These are phyloP conservation scores for Wallacemonas sp. DNA, from an alignment of 208 protist genomes.

Conservation along the genomic window DNA sequence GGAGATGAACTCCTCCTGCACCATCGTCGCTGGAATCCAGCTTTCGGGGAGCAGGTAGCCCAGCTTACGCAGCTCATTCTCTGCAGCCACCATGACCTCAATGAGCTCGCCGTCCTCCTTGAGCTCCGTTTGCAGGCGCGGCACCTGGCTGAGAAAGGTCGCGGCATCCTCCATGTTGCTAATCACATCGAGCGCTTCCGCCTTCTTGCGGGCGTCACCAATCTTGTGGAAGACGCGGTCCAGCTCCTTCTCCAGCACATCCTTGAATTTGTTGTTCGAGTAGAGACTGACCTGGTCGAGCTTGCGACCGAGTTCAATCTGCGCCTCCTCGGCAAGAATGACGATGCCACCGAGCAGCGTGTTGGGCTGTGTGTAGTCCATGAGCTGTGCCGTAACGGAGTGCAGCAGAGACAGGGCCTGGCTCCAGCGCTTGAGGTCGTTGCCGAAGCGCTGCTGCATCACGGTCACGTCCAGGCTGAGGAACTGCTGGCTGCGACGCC, in stretches of 20 bases:
- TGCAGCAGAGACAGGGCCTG: slow-evolving; percentile 65
- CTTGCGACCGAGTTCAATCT: slow-evolving; percentile 81
- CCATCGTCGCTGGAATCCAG: slow-evolving; percentile 90
- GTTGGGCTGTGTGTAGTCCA: slow-evolving; percentile 90
- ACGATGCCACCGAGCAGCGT: slow-evolving; percentile 84
- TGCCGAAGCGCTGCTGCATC: slow-evolving; percentile 81
- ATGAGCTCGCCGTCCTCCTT: slow-evolving; percentile 58
- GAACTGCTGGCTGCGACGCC: slow-evolving; percentile 83
- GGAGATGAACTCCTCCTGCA: slow-evolving; percentile 93
- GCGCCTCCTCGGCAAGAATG: slow-evolving; percentile 80
- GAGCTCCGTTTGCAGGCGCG: slow-evolving; percentile 76
- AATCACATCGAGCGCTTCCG: slow-evolving; percentile 92
- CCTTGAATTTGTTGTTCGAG: slow-evolving; percentile 78
- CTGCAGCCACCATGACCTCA: slow-evolving; percentile 61
- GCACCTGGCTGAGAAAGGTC: slow-evolving; percentile 63
- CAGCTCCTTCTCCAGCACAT: slow-evolving; percentile 74
- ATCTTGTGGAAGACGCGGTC: slow-evolving; percentile 54
- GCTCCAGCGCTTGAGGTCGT: slow-evolving; percentile 74
- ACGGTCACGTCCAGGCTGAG: slow-evolving; percentile 79
- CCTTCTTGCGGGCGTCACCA: slow-evolving; percentile 53
- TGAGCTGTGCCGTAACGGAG: slow-evolving; percentile 58
- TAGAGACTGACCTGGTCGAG: slow-evolving; percentile 81
- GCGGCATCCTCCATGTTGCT: slow-evolving; percentile 69
- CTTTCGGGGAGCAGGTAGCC: slow-evolving; percentile 90
- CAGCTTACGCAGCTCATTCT: slow-evolving; percentile 89